Evolutionary conservation across 208 protist species (phyloP), one percentile per base, ranked within the genome.

Genomic region (Novymonas esmeraldas): DNA sequence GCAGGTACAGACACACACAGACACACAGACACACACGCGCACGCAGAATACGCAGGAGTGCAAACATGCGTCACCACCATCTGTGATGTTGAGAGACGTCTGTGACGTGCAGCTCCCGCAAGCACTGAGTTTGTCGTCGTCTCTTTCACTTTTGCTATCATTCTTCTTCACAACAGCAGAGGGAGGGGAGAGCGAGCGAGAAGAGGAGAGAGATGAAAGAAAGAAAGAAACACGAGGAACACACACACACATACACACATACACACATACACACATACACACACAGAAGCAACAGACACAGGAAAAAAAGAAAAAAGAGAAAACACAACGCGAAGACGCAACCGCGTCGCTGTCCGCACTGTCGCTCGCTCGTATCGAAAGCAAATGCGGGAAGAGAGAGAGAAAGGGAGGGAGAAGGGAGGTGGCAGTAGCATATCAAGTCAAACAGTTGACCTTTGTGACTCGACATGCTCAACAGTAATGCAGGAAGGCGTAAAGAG

Each of bases 181-280:
- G 34, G 28, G 34, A 36, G n/a, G 22, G 14, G 16, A 20, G 41
- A 7, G 41, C 14, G 26, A 24, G 26, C 24, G 26, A 39, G 29
- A 56, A 38, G 31, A n/a, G 22, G 31, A 55, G 46, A 34, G 49
- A 31, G 54, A 18, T 31, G 28, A 34, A 31, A 11, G 38, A 57
- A 42, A 18, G 36, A 34, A 66, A 62, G 13, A 44, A 70, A 50
- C 3, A 59, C 28, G 49, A 36, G 49, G 14, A n/a, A 14, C 18
- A 11, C 10, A 16, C 16, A 48, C 44, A 48, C 6, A 48, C 44
- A 48, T 4, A 48, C 44, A 48, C 44, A 48, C 44, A 48, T 11
- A 48, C 42, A 48, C 42, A 48, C 42, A 48, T 6, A 48, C 44
- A 48, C 13, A 48, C 44, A 48, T 9, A 48, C 44, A 48, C 13